Conservation (phyloP, 2,329 filamentous ascomycete genomes). For the Cytospora chrysosperma region DNA sequence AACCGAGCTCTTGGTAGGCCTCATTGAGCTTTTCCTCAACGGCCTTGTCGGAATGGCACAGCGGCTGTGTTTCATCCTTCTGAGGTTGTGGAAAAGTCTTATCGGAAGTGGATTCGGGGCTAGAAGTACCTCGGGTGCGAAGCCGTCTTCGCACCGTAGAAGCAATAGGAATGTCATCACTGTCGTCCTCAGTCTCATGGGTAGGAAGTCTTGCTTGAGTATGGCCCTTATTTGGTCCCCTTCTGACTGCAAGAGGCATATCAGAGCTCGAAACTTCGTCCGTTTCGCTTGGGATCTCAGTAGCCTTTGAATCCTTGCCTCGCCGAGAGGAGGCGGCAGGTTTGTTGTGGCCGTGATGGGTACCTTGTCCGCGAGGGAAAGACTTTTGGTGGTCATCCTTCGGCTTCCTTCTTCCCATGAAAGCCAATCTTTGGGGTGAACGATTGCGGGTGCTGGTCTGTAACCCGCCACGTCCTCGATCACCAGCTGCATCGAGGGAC, state of each 20-base stretch:
- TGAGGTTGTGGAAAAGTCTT: background rate
- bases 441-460: background rate
- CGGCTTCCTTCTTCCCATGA: background rate
- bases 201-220: background rate
- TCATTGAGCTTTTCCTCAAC: background rate
- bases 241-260: background rate
- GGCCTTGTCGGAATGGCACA: background rate
- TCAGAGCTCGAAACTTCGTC: background rate
- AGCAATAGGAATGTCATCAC: background rate
- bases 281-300: background rate
- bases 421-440: background rate
- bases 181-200: background rate
- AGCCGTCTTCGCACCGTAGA: background rate
- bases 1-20: background rate
- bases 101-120: background rate
- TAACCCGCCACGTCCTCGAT: background rate
- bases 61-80: background rate
- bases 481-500: background rate
- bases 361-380: no score
- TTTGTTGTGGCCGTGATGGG: no score
- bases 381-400: background rate
- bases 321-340: no score
- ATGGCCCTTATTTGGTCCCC: background rate
- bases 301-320: background rate
- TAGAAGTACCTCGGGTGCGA: background rate